Evolutionary conservation across 2,329 filamentous ascomycete species (phyloP), one percentile per base, ranked within the genome.

Genomic region (Trichoderma sp.): DNA sequence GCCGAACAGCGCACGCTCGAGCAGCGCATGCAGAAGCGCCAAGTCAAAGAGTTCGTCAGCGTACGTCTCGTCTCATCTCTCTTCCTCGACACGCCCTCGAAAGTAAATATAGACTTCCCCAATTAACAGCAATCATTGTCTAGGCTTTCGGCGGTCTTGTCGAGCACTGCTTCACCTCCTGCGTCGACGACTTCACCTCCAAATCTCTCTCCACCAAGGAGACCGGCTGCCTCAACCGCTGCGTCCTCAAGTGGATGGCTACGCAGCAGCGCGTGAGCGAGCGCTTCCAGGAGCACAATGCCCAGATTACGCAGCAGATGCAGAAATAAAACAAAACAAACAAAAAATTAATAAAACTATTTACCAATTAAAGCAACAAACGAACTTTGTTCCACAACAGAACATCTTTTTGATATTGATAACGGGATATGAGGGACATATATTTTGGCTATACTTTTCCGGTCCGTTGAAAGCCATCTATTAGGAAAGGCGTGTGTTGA

Each of bases 11-110:
- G 93, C 83, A 93, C 96, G 86, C 91, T 99, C 79, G 91, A 97
- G 83, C 84, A 89, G 83, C 93, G 96, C 82, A 94, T 99, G 89
- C 94, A 98, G 85, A 92, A 92, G 84, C 96, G 96, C 83, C 96
- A 99, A 84, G 93, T 99, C 87, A 97, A 97, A 85, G 95, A 98
- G 80, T 98, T 99, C 80, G 97, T 98, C 91, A 92, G 89, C 77
- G 96, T 98, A 87, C 75, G 93, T 86, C 39, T n/a, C 68, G 46
- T 68, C 70, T 26, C n/a, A n/a, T 5, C 28, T 58, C 64, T 63
- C 63, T 26, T 61, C 37, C 70, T 59, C 69, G 13, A 39, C 13
- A 26, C 32, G 54, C 6, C 11, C 46, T 18, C 21, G 28, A 26
- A 24, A 56, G 16, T 6, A 18, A 30, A 56, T 26, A 56, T 26